phyloP scores from a whole-genome alignment of 305 asterid species.

The Salvia sclarea region DNA sequence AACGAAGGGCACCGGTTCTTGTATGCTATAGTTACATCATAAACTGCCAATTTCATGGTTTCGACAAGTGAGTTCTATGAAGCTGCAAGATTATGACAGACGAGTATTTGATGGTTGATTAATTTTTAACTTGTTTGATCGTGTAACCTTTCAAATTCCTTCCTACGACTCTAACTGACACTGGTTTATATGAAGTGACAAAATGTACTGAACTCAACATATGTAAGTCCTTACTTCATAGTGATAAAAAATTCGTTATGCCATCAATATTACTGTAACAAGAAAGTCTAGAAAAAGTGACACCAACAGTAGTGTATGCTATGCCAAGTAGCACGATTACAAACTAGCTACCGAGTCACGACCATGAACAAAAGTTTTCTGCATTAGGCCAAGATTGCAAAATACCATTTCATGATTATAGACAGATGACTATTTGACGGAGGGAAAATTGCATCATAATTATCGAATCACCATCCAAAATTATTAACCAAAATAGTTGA shows the following conservation, averaged over 20 bases:
- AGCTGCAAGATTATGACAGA: background rate
- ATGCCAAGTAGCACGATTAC: background rate
- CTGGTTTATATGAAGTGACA: no score
- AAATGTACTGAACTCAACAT: no score
- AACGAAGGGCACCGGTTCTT: constrained; percentile 62
- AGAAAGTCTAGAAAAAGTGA: background rate
- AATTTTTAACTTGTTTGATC: background rate
- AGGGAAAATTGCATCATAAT: background rate
- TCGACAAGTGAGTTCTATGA: background rate
- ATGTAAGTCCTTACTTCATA: background rate
- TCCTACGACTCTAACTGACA: no score
- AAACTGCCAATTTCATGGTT: constrained; percentile 45
- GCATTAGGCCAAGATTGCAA: background rate
- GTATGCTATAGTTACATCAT: constrained; percentile 68
- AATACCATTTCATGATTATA: background rate
- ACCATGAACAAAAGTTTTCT: background rate
- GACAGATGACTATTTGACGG: constrained; percentile 11
- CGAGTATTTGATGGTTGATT: background rate
- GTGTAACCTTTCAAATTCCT: background rate
- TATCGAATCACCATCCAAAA: background rate
- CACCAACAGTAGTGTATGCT: background rate
- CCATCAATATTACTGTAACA: background rate
- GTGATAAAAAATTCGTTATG: background rate
- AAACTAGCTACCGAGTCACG: background rate
- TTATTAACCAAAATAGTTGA: background rate